phyloP scores from a whole-genome alignment of 2,329 filamentous ascomycete species.

The Colletotrichum sp. region DNA sequence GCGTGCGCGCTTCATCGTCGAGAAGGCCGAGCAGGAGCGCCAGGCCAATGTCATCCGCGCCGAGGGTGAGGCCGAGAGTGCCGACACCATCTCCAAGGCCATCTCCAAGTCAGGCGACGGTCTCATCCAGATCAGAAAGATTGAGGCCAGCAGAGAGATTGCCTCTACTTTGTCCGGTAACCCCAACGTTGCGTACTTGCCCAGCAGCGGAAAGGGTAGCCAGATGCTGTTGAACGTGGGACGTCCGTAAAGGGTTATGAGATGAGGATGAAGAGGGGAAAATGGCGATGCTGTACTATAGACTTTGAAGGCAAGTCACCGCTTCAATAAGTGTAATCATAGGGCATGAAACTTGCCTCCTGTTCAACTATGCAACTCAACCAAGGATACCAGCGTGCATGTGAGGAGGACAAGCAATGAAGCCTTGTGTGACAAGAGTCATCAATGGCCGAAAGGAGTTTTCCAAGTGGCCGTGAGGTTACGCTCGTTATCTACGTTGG shows the following conservation, averaged over 20 bases:
- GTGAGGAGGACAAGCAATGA: not conserved
- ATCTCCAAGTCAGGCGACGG: slow-evolving; percentile 94
- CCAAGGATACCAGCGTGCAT: not conserved
- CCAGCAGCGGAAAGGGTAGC: slow-evolving; percentile 69
- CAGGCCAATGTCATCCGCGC: slow-evolving; percentile 98
- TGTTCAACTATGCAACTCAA: not conserved
- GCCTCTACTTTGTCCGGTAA: slow-evolving; percentile 87
- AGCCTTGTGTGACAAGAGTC: not conserved
- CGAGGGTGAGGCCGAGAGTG: slow-evolving; percentile 96
- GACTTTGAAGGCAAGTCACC: slow-evolving; percentile 25
- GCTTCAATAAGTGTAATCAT: slow-evolving; percentile 28
- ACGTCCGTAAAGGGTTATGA: slow-evolving; percentile 34
- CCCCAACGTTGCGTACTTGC: slow-evolving; percentile 95
- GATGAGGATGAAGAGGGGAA: not conserved
- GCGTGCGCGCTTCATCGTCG: slow-evolving; percentile 95
- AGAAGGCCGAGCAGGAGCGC: slow-evolving; percentile 97
- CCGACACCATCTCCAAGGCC: slow-evolving; percentile 92
- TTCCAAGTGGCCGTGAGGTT: not conserved
- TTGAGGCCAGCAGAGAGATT: slow-evolving; percentile 96
- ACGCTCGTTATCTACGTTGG: not conserved
- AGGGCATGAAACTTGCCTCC: slow-evolving; percentile 14
- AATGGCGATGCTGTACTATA: slow-evolving; percentile 20
- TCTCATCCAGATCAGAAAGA: slow-evolving; percentile 93
- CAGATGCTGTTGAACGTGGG: slow-evolving; percentile 60
- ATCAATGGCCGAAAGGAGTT: not conserved